Conservation (phyloP, 352 stramenopile species). For the Globisporangium rhizosaccharum region DNA sequence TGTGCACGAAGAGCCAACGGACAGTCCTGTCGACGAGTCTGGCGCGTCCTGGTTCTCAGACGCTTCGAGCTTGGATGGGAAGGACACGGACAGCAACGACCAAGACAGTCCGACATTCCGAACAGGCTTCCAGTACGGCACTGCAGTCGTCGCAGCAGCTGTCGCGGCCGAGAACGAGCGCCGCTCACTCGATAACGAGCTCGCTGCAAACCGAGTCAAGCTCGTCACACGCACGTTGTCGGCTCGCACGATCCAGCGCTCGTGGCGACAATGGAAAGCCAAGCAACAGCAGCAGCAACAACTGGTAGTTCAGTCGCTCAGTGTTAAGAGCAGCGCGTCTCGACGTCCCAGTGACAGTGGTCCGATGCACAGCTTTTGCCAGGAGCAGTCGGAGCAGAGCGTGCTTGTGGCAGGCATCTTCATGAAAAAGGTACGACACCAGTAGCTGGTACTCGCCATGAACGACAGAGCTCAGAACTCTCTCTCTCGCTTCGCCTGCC, state of each 20-base stretch:
- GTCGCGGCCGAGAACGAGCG: background rate
- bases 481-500: background rate
- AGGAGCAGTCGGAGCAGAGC: background rate
- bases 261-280: constrained; percentile 13
- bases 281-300: background rate
- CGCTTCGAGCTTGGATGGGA: constrained; percentile 8
- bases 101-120: constrained; percentile 9
- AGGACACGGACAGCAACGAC: constrained; percentile 9
- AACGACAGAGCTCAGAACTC: background rate
- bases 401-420: constrained; percentile 1
- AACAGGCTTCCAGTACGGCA: background rate
- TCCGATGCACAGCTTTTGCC: background rate
- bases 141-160: background rate
- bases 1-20: constrained; percentile 16
- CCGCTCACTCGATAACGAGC: background rate
- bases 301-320: background rate
- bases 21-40: constrained; percentile 10
- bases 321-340: background rate
- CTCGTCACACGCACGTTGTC: constrained; percentile 1
- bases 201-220: background rate
- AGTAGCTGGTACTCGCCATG: background rate
- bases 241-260: constrained; percentile 13
- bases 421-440: constrained; percentile 9
- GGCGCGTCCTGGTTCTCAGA: constrained; percentile 24
- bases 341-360: background rate